Evolutionary conservation across 1,284 basidiomycete genomes (phyloP).

Genomic region (Leccinum pseudoinsigne): DNA sequence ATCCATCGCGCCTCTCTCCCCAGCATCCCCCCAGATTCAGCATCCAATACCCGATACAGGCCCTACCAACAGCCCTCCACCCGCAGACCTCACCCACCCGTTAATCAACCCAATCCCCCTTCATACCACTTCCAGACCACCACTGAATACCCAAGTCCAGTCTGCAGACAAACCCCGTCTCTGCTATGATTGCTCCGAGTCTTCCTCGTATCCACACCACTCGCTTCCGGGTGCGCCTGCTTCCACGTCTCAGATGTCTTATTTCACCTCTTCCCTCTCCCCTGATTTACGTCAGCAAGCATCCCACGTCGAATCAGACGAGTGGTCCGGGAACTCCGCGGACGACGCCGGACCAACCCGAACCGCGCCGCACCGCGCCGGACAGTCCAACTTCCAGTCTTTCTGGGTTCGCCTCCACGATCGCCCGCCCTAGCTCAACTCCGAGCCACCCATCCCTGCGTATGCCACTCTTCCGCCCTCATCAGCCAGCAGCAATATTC

Average conservation of each 20-base stretch:
- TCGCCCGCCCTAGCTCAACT: constrained; percentile 57
- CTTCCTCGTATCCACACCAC: constrained; percentile 44
- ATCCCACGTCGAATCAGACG: constrained; percentile 28
- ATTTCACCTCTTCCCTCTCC: constrained; percentile 47
- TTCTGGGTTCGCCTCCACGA: constrained; percentile 33
- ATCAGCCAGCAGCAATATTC: constrained; percentile 40
- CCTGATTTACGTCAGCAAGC: constrained; percentile 40
- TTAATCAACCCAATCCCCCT: constrained; percentile 46
- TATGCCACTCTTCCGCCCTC: constrained; percentile 30
- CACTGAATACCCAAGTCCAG: constrained; percentile 36
- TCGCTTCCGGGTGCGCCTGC: constrained; percentile 48
- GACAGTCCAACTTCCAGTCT: too few relatives aligned
- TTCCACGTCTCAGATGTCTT: constrained; percentile 48
- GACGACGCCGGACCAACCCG: too few relatives aligned
- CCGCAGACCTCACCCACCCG: constrained; percentile 45
- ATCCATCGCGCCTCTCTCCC: constrained; percentile 65
- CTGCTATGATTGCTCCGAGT: constrained; percentile 38
- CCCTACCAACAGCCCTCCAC: constrained; percentile 48
- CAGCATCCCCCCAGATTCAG: constrained; percentile 51
- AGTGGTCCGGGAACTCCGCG: constrained; percentile 35
- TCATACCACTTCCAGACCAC: constrained; percentile 63
- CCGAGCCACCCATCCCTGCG: constrained; percentile 50
- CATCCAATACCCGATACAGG: constrained; percentile 39
- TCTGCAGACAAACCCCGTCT: constrained; percentile 40
- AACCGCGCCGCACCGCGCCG: too few relatives aligned